These are phyloP conservation scores for Triticum aestivum DNA, from an alignment of 176 grass and related monocot genomes.

Conservation along the genomic window DNA sequence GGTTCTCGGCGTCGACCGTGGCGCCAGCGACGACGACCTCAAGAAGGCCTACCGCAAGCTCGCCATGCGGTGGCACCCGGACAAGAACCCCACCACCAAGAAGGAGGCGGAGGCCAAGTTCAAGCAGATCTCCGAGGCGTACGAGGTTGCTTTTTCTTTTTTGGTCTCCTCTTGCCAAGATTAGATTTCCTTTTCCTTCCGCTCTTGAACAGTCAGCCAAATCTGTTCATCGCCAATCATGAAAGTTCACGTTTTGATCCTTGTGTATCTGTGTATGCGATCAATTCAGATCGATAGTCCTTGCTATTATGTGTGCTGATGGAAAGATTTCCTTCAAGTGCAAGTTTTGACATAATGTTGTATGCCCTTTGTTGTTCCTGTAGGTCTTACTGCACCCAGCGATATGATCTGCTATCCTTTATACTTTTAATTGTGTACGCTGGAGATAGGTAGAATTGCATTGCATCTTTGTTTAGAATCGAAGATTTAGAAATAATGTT, in stretches of 20 bases:
- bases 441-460: background rate
- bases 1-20: constrained; percentile 69
- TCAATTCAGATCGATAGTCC: background rate
- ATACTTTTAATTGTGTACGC: background rate
- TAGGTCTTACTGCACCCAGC: background rate
- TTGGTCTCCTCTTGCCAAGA: background rate
- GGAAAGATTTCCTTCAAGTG: background rate
- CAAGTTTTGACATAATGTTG: background rate
- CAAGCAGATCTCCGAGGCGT: constrained; percentile 97
- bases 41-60: constrained; percentile 90
- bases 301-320: background rate
- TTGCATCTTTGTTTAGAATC: background rate
- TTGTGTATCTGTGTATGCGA: background rate
- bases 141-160: constrained; percentile 44
- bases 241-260: background rate
- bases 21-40: constrained; percentile 76
- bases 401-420: background rate
- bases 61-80: constrained; percentile 98
- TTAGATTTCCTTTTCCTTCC: constrained; percentile 7
- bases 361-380: background rate
- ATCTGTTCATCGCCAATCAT: background rate
- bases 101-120: constrained; percentile 96
- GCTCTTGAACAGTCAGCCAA: background rate
- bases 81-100: constrained; percentile 93
- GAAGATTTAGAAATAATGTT: background rate